Evolutionary conservation across 2,329 filamentous ascomycete genomes (phyloP).

Genomic region (Nemania sp.): DNA sequence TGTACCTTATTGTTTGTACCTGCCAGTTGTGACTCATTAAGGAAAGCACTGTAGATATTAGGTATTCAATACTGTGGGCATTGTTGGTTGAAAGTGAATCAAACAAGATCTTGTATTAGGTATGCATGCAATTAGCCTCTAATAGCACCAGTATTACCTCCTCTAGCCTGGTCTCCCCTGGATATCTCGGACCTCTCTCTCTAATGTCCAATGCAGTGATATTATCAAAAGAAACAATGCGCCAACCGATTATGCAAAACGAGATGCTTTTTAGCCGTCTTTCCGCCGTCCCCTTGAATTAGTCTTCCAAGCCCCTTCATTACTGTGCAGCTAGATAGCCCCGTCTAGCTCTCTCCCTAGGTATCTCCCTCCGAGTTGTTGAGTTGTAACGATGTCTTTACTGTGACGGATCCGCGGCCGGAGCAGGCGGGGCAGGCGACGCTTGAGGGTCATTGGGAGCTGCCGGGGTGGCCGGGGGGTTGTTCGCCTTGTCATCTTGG

Average conservation of each 20-base stretch:
- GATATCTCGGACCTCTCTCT: background rate
- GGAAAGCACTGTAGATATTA: background rate
- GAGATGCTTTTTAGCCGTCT: background rate
- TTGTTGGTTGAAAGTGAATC: background rate
- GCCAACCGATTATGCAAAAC: slow-evolving; percentile 24
- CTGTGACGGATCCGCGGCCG: background rate
- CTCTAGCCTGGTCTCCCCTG: background rate
- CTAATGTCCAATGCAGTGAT: slow-evolving; percentile 1
- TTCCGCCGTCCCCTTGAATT: too few relatives aligned
- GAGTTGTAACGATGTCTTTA: background rate
- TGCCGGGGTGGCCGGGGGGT: background rate
- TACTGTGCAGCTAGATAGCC: background rate
- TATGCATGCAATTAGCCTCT: background rate
- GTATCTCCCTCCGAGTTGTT: background rate
- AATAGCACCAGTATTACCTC: background rate
- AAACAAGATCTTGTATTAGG: background rate
- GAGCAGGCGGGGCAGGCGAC: background rate
- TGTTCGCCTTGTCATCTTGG: background rate
- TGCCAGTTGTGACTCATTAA: background rate
- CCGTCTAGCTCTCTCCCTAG: background rate
- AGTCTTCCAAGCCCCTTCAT: background rate
- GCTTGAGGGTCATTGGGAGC: background rate
- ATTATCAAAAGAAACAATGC: slow-evolving; percentile 21
- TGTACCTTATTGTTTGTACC: background rate
- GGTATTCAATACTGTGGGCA: background rate